Evolutionary conservation across 2,329 filamentous ascomycete genomes (phyloP).

Genomic region (Aspergillus brunneoviolaceus): DNA sequence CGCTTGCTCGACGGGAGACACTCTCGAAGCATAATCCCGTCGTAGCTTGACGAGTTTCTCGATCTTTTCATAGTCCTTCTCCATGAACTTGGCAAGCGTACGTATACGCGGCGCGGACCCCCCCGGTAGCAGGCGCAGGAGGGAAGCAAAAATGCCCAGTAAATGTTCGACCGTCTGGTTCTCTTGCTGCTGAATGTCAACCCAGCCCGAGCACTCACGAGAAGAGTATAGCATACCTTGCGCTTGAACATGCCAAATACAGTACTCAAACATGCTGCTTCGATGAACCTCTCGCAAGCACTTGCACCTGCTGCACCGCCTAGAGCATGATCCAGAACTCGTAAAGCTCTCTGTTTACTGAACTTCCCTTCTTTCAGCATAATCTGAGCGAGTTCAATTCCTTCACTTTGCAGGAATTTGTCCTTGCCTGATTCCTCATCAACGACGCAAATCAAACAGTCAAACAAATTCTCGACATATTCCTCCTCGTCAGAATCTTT

Average conservation of each 20-base stretch:
- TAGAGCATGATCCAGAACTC: slow-evolving; percentile 80
- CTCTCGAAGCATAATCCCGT: slow-evolving; percentile 64
- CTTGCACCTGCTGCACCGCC: slow-evolving; percentile 57
- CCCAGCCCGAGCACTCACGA: background rate
- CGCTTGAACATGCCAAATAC: slow-evolving; percentile 88
- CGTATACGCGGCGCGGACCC: slow-evolving; percentile 78
- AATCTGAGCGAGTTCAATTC: slow-evolving; percentile 84
- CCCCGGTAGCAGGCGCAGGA: slow-evolving; percentile 76
- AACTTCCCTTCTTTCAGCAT: slow-evolving; percentile 89
- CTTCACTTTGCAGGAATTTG: slow-evolving; percentile 85
- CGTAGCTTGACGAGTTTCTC: slow-evolving; percentile 69
- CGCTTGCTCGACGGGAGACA: slow-evolving; percentile 62
- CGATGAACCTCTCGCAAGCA: slow-evolving; percentile 74
- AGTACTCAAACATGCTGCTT: slow-evolving; percentile 79
- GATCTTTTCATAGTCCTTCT: slow-evolving; percentile 88
- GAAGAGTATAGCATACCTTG: slow-evolving; percentile 45
- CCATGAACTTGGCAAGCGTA: slow-evolving; percentile 88
- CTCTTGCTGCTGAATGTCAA: slow-evolving; percentile 53
- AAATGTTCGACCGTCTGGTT: slow-evolving; percentile 71
- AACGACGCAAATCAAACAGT: slow-evolving; percentile 75
- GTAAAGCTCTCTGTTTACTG: slow-evolving; percentile 73
- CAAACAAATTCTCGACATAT: slow-evolving; percentile 91
- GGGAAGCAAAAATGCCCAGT: slow-evolving; percentile 76
- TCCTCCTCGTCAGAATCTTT: slow-evolving; percentile 90
- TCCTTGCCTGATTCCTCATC: slow-evolving; percentile 73